Evolutionary conservation across 768 basidiomycete genomes (phyloP).

Genomic region (Lentinula guzmanii): DNA sequence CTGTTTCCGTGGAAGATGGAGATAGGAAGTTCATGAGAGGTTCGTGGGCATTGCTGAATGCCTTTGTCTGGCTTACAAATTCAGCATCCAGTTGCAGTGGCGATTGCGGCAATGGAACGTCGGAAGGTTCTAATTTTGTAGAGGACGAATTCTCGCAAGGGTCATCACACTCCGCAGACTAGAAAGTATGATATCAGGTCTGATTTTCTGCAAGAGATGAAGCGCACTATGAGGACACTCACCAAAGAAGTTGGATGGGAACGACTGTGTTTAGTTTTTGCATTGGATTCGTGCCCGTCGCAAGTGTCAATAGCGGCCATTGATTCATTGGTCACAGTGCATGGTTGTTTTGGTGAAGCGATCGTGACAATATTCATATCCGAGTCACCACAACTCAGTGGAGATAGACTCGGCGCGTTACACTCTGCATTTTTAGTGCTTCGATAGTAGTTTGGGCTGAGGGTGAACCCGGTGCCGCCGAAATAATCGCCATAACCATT

Average conservation of each 20-base stretch:
- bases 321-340: neutral
- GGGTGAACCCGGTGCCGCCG: constrained; percentile 11
- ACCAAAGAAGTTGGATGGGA: neutral
- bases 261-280: neutral
- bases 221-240: neutral
- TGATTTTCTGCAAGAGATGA: neutral
- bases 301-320: neutral
- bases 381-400: neutral
- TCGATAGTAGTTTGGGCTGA: neutral
- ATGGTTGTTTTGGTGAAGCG: neutral
- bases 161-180: neutral
- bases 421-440: neutral
- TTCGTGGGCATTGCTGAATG: neutral
- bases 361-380: neutral
- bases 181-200: neutral
- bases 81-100: neutral
- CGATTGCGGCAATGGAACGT: neutral
- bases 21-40: neutral
- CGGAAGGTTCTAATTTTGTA: neutral
- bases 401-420: neutral
- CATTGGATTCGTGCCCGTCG: neutral
- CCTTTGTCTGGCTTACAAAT: neutral
- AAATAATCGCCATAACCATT: constrained; percentile 10
- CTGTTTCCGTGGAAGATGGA: neutral
- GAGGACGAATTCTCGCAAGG: neutral